Percentiles rank a stretch among this genome's conserved stretches.
These are phyloP conservation scores for Pueraria montana DNA, from an alignment of 306 rosid genomes.

Conservation along the genomic window DNA sequence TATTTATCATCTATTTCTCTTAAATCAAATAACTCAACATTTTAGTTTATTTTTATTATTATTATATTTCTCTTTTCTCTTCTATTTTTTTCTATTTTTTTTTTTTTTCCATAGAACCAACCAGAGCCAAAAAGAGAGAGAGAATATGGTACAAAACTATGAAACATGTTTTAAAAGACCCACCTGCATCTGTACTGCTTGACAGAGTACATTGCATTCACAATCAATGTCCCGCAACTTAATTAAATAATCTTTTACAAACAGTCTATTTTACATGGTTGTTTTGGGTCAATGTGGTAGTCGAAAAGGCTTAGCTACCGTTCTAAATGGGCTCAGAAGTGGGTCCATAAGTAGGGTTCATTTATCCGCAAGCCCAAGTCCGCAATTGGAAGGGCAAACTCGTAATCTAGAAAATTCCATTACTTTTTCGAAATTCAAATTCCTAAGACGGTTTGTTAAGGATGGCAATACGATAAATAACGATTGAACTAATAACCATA, in stretches of 20 bases:
- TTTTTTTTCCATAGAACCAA: no score
- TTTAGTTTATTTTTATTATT: no score
- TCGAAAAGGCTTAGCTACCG: not conserved
- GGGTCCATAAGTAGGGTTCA: not conserved
- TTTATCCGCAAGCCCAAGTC: not conserved
- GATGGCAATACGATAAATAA: slow-evolving; percentile 5
- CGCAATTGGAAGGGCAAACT: not conserved
- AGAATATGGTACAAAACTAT: not conserved
- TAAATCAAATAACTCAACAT: no score
- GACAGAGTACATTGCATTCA: not conserved
- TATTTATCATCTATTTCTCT: no score
- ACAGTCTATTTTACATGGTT: not conserved
- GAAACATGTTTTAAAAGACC: not conserved
- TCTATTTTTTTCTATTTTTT: no score
- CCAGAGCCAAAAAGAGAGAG: not conserved
- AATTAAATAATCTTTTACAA: not conserved
- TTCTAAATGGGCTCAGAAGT: not conserved
- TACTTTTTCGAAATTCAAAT: not conserved
- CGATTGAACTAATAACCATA: not conserved
- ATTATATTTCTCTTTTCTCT: no score
- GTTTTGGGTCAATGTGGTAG: not conserved
- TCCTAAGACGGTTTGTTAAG: slow-evolving; percentile 4
- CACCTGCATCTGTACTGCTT: not conserved
- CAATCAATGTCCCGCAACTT: not conserved
- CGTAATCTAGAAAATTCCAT: not conserved